Evolutionary conservation across 2,329 filamentous ascomycete genomes (phyloP).

Genomic region (Alternaria hordeiaustralica): DNA sequence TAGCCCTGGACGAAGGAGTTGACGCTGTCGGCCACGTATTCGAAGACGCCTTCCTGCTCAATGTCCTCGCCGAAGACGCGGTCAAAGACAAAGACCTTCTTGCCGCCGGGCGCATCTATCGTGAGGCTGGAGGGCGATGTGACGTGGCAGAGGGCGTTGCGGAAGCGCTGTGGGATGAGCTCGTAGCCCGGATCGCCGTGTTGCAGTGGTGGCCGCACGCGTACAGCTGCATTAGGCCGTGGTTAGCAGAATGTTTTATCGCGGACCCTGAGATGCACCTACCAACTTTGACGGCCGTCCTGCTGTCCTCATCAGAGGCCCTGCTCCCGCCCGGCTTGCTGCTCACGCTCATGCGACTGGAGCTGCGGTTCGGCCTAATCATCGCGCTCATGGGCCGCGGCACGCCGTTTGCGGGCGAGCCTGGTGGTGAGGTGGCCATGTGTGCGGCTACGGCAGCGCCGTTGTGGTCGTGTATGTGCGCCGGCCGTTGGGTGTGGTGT

Average conservation of each 20-base stretch:
- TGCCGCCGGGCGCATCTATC: conserved; percentile 89
- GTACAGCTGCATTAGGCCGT: conserved; percentile 70
- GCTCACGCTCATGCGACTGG: conserved; percentile 83
- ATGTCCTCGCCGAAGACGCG: conserved; percentile 87
- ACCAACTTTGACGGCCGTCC: conserved; percentile 97
- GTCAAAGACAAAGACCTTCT: conserved; percentile 96
- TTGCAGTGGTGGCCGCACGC: conserved; percentile 85
- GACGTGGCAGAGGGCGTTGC: conserved; percentile 89
- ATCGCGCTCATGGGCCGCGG: conserved; percentile 75
- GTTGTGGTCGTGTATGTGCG: conserved; percentile 19
- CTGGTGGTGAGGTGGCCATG: conserved; percentile 48
- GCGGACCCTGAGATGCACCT: conserved; percentile 54
- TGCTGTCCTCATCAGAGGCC: conserved; percentile 86
- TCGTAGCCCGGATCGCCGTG: conserved; percentile 90
- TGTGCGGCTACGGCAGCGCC: conserved; percentile 35
- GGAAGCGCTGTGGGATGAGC: conserved; percentile 93
- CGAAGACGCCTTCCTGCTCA: conserved; percentile 88
- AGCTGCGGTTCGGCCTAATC: conserved; percentile 77
- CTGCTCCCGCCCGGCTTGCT: conserved; percentile 80
- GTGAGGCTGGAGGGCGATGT: conserved; percentile 83
- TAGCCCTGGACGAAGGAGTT: conserved; percentile 92
- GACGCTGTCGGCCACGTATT: conserved; percentile 90
- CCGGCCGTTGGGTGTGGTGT: conserved; percentile 12
- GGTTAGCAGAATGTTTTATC: conserved; percentile 29
- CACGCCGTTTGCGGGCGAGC: conserved; percentile 59